These are phyloP conservation scores for Stentor roeselii DNA, from an alignment of 73 alveolate species.

Conservation along the genomic window DNA sequence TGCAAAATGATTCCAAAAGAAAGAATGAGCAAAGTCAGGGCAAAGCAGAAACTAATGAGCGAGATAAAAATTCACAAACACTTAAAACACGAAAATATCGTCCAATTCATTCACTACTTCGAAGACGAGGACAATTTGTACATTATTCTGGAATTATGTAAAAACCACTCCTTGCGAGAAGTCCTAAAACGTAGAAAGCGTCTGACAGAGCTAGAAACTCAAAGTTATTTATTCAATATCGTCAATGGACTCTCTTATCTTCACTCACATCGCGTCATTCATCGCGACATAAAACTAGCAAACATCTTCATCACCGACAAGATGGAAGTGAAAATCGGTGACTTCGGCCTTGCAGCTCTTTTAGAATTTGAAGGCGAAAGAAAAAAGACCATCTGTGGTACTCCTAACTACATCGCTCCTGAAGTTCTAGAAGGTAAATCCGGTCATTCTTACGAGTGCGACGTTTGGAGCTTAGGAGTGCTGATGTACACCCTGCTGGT, in stretches of 20 bases:
- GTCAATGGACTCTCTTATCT: conserved; percentile 53
- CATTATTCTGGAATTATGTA: conserved; percentile 57
- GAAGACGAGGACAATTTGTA: conserved; percentile 62
- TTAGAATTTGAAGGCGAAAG: conserved; percentile 80
- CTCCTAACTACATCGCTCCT: conserved; percentile 89
- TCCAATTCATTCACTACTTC: conserved; percentile 90
- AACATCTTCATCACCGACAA: conserved; percentile 73
- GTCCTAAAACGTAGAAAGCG: conserved; percentile 49
- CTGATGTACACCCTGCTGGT: conserved; percentile 70
- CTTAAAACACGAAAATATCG: conserved; percentile 86
- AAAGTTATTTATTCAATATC: conserved; percentile 43
- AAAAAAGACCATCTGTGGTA: conserved; percentile 84
- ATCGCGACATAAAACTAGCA: conserved; percentile 78
- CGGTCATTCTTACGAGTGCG: conserved; percentile 88
- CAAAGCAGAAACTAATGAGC: conserved; percentile 90
- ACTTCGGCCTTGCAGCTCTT: conserved; percentile 79
- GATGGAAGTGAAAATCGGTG: conserved; percentile 77
- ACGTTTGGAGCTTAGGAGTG: conserved; percentile 86
- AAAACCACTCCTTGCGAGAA: conserved; percentile 59
- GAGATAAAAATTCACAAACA: conserved; percentile 96
- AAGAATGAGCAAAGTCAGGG: conserved; percentile 82
- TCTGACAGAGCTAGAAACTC: conserved; percentile 56
- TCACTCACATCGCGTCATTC: conserved; percentile 63
- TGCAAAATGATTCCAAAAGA: conserved; percentile 89
- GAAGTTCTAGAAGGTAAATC: conserved; percentile 68